phyloP scores from a whole-genome alignment of 1,139 yeast species.

The Geotrichum candidum region DNA sequence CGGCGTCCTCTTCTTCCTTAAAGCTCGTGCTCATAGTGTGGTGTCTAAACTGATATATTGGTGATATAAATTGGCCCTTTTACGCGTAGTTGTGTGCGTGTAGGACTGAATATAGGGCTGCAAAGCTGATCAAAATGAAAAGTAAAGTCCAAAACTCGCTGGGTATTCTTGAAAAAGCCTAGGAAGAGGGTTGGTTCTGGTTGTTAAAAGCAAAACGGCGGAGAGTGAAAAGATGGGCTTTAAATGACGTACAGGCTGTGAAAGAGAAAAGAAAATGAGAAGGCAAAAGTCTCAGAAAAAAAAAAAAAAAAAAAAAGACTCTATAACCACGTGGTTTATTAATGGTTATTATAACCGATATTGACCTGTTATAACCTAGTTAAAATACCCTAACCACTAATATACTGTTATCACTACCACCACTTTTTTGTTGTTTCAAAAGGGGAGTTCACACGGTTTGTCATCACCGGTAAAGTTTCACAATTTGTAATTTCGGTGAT shows the following conservation, averaged over 20 bases:
- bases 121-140: too few species aligned
- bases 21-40: constrained; percentile 5
- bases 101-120: background rate
- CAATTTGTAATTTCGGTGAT: too few species aligned
- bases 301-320: background rate
- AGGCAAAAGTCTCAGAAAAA: background rate
- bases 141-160: too few species aligned
- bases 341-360: background rate
- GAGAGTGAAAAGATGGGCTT: too few species aligned
- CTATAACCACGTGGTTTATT: background rate
- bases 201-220: too few species aligned
- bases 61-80: background rate
- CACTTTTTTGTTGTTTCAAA: background rate
- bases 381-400: background rate
- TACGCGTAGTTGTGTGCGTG: background rate
- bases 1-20: constrained; percentile 16
- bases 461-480: too few species aligned
- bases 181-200: too few species aligned
- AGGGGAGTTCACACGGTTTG: too few species aligned
- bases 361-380: background rate
- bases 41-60: background rate
- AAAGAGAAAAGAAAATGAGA: background rate
- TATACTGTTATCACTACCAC: background rate
- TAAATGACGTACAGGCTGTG: background rate
- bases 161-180: too few species aligned